Evolutionary conservation across 768 basidiomycete species (phyloP), one percentile per base, ranked within the genome.

Genomic region (Galerina sulciceps): DNA sequence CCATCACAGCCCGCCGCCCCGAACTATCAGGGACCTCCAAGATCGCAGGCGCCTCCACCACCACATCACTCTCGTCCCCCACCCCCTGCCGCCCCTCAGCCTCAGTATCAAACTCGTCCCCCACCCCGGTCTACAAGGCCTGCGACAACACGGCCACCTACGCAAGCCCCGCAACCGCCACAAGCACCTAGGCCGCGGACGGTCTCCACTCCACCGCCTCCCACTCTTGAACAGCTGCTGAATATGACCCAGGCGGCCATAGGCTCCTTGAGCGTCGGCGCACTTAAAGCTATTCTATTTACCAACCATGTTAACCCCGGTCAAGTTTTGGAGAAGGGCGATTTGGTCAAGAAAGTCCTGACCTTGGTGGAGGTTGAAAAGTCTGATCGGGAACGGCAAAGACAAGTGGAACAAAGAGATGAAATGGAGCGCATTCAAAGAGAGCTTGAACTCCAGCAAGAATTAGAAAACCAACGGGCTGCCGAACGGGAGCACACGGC

Each of bases 301-400:
- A 85, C 86, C 53, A 93, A 95, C 63, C 93, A 90, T 55, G 91
- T 96, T 41, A 84, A 85, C 63, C 85, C 91, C 26, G 83, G 86
- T 42, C 79, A 87, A 66, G 76, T 95, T 1, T 75, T 96, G n/a
- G 95, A 97, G 77, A 97, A 97, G 77, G 76, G 80, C 20, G 93
- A 94, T 49, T 72, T 94, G n/a, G 91, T 94, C 13, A 79, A 72
- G 42, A 90, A 89, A 67, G 92, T 93, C 22, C 64, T 75, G 55
- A 75, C 72, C 14, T 72, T 94, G 11, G 73, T 93, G 15, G 87
- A 87, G 51, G 86, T 86, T 59, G 90, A 92, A 69, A 75, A 77
- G 60, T 65, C 71, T 31, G 84, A 86, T 47, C 70, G 86, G 60
- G 84, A 82, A 62, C 68, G 82, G 57, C 76, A 80, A 65, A 69